Base-by-base conservation (phyloP, 352 stramenopile genomes). In the Globisporangium lucens region DNA sequence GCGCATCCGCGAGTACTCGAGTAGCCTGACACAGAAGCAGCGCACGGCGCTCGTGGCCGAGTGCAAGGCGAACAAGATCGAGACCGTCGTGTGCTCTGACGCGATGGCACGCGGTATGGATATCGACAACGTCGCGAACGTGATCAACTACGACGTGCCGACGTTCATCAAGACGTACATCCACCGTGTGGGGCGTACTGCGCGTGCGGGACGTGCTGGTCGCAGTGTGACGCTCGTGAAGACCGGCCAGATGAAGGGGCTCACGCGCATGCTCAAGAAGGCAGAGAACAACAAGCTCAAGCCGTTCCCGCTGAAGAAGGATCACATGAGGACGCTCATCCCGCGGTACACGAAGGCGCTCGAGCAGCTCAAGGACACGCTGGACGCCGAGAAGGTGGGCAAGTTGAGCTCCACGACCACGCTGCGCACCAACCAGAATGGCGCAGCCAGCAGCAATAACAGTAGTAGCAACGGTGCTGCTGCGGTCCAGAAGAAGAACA, bases 141-240 rank as follows among this genome's bases (percentile, higher is more conserved):
- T 99, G 5, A 75, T 99, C 61, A 98, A 99, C 79, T 99, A 98
- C 71, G 90, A 98, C 67, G 78, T 97, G 41, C 95, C 96, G 56
- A 88, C 79, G 3, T 93, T 97, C 68, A 76, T 95, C 65, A 97
- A 97, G 74, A 98, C 91, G 63, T 99, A 96, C 69, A 94, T 96
- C 63, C 89, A 96, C 72, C 87, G 89, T 43, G 89, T 95, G 7
- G 89, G 89, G 51, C 87, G 89, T 56, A 94, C 89, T 1, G 89
- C 89, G 41, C 83, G 89, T 77, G 89, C 89, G 55, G 89, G 89
- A n/a, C 84, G 86, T 24, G 74, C 85, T 33, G 89, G 89, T 60
- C 79, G 82, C 52, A 80, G 70, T 63, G 83, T 94, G 65, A 96
- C 88, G 61, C 77, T 97, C 0, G 85, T 96, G 36, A 93, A 95